Conservation (phyloP, 164 flowering plant species). For the Nymphaea colorata region DNA sequence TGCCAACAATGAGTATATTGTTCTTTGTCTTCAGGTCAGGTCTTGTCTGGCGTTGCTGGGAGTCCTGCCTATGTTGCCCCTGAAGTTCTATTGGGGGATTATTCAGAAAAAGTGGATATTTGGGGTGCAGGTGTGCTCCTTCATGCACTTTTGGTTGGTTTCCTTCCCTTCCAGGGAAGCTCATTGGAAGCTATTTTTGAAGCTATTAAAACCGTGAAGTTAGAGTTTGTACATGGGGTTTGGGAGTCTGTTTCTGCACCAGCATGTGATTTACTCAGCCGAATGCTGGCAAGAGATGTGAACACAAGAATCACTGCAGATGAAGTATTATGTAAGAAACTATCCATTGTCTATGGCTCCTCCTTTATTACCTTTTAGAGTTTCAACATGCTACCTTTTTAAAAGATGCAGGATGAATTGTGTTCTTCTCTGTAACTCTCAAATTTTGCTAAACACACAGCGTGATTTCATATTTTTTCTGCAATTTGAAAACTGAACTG, state of each 20-base stretch:
- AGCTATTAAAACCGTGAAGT: conserved; percentile 66
- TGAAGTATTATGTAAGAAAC: conserved; percentile 64
- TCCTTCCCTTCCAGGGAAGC: conserved; percentile 81
- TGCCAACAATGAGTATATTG: conserved; percentile 17
- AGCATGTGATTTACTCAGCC: conserved; percentile 68
- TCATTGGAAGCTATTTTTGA: conserved; percentile 73
- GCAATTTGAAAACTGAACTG: background rate
- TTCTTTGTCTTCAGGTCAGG: conserved; percentile 53
- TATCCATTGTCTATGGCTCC: background rate
- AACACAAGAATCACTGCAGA: conserved; percentile 76
- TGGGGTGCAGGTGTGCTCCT: conserved; percentile 98
- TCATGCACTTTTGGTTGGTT: conserved; percentile 71
- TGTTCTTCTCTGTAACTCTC: too few species aligned
- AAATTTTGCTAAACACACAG: background rate
- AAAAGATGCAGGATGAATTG: too few species aligned
- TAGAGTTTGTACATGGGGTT: conserved; percentile 56
- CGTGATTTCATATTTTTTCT: background rate
- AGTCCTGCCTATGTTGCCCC: conserved; percentile 99
- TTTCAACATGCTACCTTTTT: background rate
- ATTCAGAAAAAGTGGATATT: conserved; percentile 86
- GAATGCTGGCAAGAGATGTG: conserved; percentile 78
- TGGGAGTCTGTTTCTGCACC: conserved; percentile 84
- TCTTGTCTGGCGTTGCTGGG: conserved; percentile 78
- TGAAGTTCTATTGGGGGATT: conserved; percentile 74
- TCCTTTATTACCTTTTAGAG: background rate